Percentiles rank a stretch among this genome's conserved stretches.
Conservation (phyloP, 495 filamentous ascomycete genomes). For the Neurospora intermedia region DNA sequence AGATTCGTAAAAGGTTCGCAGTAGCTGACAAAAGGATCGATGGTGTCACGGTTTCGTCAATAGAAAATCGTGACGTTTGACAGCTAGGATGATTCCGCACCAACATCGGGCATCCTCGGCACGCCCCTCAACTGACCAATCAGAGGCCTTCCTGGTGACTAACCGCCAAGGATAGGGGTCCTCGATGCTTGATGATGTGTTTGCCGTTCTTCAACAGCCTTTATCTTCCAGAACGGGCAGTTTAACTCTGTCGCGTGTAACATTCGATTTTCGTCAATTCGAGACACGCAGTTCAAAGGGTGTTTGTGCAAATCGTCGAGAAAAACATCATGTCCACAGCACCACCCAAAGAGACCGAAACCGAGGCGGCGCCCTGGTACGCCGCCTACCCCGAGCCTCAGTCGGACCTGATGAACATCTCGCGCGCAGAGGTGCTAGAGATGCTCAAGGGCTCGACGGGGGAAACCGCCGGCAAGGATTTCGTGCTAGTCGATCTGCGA, state of each 20-base stretch:
- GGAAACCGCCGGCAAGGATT: constrained; percentile 30
- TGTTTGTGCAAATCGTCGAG: no score
- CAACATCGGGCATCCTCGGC: not conserved
- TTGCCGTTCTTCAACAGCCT: no score
- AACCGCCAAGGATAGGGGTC: not conserved
- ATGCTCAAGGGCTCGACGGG: constrained; percentile 9
- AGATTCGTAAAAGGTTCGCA: no score
- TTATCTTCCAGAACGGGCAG: no score
- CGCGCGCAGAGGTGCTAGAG: constrained; percentile 18
- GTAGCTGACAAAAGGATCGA: no score
- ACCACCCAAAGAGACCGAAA: not conserved
- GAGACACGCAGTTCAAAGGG: no score
- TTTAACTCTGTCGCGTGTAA: no score
- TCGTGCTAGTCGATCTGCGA: constrained; percentile 53
- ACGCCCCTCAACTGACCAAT: not conserved
- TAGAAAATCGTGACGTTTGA: not conserved
- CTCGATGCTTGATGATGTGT: not conserved
- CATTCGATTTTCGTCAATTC: no score
- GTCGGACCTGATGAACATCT: constrained; percentile 13
- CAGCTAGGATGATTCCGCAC: not conserved
- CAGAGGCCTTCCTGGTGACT: not conserved
- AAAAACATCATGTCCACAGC: not conserved
- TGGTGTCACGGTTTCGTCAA: no score
- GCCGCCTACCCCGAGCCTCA: constrained; percentile 19
- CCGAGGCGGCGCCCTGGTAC: constrained; percentile 12